Conservation (phyloP, 768 basidiomycete species). For the Russula foetens region DNA sequence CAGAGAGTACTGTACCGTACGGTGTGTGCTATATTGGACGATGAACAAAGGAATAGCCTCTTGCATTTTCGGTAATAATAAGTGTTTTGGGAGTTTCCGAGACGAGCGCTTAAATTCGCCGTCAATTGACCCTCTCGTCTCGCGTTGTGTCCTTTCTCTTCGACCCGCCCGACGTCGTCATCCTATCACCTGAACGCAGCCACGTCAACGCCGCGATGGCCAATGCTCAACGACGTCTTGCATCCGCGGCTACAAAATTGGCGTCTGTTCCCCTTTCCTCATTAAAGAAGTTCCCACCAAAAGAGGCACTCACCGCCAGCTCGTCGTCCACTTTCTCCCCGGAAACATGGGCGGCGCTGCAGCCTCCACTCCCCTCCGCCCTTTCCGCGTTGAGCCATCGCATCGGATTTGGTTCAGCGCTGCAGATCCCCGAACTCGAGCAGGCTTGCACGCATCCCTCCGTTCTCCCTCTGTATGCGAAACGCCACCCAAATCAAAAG, state of each 20-base stretch:
- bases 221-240: conserved; percentile 50
- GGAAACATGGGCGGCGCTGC: conserved; percentile 60
- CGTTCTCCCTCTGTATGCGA: conserved; percentile 45
- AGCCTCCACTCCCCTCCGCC: conserved; percentile 64
- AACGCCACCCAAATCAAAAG: conserved; percentile 48
- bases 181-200: no score
- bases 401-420: conserved; percentile 57
- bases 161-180: no score
- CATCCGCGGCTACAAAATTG: conserved; percentile 39
- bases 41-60: no score
- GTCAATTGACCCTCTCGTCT: no score
- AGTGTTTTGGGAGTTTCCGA: no score
- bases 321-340: conserved; percentile 41
- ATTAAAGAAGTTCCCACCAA: conserved; percentile 53
- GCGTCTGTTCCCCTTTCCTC: conserved; percentile 48
- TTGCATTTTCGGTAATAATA: no score
- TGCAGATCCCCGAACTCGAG: conserved; percentile 44
- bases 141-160: no score
- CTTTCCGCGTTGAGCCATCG: conserved; percentile 71
- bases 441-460: conserved; percentile 80
- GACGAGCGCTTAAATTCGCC: no score
- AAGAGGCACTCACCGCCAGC: conserved; percentile 35
- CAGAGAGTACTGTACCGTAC: no score
- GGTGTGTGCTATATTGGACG: no score
- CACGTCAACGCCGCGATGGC: conserved; percentile 34